Base-by-base conservation (phyloP, 2,329 filamentous ascomycete genomes). In the Saccharata proteae region DNA sequence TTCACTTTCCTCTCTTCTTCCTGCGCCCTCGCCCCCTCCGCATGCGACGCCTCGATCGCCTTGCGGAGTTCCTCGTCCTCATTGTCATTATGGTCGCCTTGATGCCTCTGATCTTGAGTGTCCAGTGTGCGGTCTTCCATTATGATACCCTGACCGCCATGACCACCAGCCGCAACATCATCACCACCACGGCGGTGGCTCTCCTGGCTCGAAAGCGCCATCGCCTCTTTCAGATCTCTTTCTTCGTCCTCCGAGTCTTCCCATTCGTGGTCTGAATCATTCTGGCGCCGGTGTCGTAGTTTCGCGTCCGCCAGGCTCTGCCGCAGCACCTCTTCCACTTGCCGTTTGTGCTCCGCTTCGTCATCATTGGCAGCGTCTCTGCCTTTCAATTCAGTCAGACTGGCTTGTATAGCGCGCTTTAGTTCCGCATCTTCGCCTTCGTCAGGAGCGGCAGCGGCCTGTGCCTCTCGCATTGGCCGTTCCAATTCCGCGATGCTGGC, bases 401-500 rank as follows among this genome's bases (percentile, higher is more conserved):
- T 68, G 7, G 64, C 66, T 22, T 55, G 47, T 33, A 73, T 62
- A 3, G 67, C 69, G 18, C 60, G 59, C 14, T 62, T 51, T 4
- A 71, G 47, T 4, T 57, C 56, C 35, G 63, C 55, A 30, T 67
- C 55, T 12, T 65, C 57, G 24, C 61, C 55, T 27, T 57, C 50
- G n/a, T 49, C 47, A 21, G 19, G 19, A n/a, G 19, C n/a, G 19
- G 19, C 19, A n/a, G 19, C 19, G 19, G 19, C n/a, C 7, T 21
- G 7, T 7, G 19, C 19, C 7, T n/a, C 7, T n/a, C 7, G 19
- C 19, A 21, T 21, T 55, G 43, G 6, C 48, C 44, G 6, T 45
- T 67, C 58, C 6, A 75, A 51, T 42, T 80, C 74, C 10, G 58
- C 60, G 11, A 90, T 64, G 39, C 78, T 83, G 4, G 79, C 74